These are phyloP conservation scores for Helotiales sp. DNA, from an alignment of 2,329 filamentous ascomycete species.

Conservation along the genomic window DNA sequence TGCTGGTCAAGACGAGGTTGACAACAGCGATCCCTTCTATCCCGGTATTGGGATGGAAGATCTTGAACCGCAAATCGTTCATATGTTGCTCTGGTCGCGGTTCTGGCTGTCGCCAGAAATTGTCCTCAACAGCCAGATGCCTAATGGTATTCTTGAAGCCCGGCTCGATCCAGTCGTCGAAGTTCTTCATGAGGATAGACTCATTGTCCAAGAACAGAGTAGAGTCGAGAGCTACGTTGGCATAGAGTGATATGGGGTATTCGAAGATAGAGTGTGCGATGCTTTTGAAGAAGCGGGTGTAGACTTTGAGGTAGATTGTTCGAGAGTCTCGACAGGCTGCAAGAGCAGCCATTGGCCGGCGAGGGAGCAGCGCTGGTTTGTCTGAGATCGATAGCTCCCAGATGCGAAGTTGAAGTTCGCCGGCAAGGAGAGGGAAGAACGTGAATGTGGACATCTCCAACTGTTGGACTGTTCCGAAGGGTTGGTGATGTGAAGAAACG, in stretches of 20 bases:
- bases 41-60: background rate
- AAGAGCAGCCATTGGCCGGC: background rate
- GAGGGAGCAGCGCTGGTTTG: background rate
- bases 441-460: background rate
- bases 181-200: background rate
- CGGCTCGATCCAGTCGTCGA: constrained; percentile 3
- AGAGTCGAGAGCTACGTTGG: background rate
- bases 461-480: background rate
- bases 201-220: background rate
- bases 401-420: background rate
- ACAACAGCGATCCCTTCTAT: background rate
- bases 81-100: background rate
- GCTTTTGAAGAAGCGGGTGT: background rate
- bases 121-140: background rate
- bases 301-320: background rate
- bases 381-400: background rate
- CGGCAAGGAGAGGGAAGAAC: background rate
- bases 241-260: constrained; percentile 1
- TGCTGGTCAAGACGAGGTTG: background rate
- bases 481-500: background rate
- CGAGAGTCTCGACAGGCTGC: background rate
- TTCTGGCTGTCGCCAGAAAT: background rate
- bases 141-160: background rate
- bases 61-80: background rate
- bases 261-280: background rate